phyloP scores from a whole-genome alignment of 352 stramenopile species.

The Pythium vanterpoolii region DNA sequence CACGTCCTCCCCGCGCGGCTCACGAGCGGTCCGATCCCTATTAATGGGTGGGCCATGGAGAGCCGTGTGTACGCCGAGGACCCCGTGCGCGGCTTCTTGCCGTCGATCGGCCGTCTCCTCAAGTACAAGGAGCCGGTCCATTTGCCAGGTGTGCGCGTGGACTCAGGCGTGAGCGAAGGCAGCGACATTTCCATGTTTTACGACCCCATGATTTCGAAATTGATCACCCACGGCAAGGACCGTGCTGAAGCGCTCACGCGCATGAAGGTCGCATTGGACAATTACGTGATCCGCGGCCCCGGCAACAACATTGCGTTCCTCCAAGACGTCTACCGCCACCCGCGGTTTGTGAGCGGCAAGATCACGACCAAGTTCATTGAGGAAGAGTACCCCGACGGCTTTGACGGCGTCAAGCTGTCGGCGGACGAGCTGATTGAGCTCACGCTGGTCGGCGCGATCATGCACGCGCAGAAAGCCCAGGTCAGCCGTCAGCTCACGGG shows the following conservation, averaged over 20 bases:
- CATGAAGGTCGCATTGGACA: slow-evolving; percentile 77
- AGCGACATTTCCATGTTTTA: slow-evolving; percentile 92
- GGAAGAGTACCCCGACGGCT: slow-evolving; percentile 95
- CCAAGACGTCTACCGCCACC: slow-evolving; percentile 81
- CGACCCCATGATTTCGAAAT: slow-evolving; percentile 93
- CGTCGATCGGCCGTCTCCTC: slow-evolving; percentile 81
- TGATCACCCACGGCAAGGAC: slow-evolving; percentile 89
- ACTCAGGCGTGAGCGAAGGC: slow-evolving; percentile 87
- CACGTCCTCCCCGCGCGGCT: slow-evolving; percentile 85
- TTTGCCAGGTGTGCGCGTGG: slow-evolving; percentile 62
- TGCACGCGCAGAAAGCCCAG: slow-evolving; percentile 23
- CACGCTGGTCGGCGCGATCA: slow-evolving; percentile 20
- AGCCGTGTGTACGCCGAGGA: slow-evolving; percentile 94
- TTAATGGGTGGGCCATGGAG: slow-evolving; percentile 90
- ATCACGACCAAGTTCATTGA: slow-evolving; percentile 98
- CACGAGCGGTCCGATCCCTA: slow-evolving; percentile 88
- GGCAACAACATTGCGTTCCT: slow-evolving; percentile 95
- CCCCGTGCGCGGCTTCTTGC: slow-evolving; percentile 83
- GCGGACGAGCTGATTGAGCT: slow-evolving; percentile 35
- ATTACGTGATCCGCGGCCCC: slow-evolving; percentile 93
- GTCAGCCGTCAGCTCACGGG: slow-evolving; percentile 66
- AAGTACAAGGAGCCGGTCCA: slow-evolving; percentile 33
- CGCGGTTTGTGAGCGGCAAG: slow-evolving; percentile 77
- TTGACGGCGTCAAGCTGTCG: slow-evolving; percentile 76
- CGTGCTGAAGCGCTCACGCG: slow-evolving; percentile 80